Conservation (phyloP, 768 basidiomycete species). For the Suillus tomentosus region DNA sequence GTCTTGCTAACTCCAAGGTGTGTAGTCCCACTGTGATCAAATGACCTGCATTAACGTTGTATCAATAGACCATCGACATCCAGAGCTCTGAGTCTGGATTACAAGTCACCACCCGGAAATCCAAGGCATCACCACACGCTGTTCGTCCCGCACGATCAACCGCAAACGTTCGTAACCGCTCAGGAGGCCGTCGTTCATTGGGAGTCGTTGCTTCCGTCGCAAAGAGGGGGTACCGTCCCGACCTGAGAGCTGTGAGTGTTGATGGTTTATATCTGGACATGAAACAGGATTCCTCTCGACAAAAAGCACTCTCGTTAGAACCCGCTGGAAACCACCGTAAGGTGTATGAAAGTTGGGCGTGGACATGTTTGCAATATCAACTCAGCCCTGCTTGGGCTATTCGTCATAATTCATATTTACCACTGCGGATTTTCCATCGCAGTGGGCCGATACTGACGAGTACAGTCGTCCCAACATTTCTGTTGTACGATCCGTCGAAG, state of each 20-base stretch:
- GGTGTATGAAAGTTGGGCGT: conserved; percentile 86
- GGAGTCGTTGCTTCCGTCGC: conserved; percentile 62
- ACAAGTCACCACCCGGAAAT: conserved; percentile 65
- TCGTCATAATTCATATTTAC: conserved; percentile 21
- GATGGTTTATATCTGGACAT: neutral
- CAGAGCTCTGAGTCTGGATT: conserved; percentile 55
- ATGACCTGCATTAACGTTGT: conserved; percentile 5
- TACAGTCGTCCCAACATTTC: conserved; percentile 18
- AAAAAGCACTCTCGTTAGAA: conserved; percentile 86
- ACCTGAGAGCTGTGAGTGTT: conserved; percentile 71
- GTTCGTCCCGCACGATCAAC: conserved; percentile 52
- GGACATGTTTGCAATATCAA: conserved; percentile 89
- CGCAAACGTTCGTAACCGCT: conserved; percentile 61
- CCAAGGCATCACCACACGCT: conserved; percentile 52
- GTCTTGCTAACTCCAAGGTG: conserved; percentile 83
- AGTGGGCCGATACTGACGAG: conserved; percentile 36
- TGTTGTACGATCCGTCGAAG: conserved; percentile 42
- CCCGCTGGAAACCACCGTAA: conserved; percentile 71
- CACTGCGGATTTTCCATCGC: conserved; percentile 22
- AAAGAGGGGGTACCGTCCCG: conserved; percentile 74
- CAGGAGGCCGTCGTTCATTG: conserved; percentile 69
- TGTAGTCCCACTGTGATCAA: conserved; percentile 10
- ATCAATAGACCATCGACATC: conserved; percentile 64
- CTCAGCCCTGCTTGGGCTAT: conserved; percentile 21
- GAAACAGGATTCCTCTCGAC: neutral